Conservation (phyloP, 208 protist species). For the Jaenimonas drosophilae region DNA sequence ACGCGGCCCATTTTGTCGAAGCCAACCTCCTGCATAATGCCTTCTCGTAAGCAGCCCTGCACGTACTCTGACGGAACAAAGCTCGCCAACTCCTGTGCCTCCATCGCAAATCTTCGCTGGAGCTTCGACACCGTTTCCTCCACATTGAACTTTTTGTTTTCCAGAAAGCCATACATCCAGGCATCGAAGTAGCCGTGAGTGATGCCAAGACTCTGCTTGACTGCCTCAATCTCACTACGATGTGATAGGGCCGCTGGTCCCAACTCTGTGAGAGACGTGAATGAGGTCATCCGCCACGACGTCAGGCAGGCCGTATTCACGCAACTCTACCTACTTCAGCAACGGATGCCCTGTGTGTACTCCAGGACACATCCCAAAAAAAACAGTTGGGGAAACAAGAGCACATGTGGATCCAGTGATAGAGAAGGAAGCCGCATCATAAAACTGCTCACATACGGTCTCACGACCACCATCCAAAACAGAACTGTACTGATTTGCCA, state of each 20-base stretch:
- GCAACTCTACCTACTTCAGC: no score
- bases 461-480: no score
- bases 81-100: conserved; percentile 32
- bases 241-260: conserved; percentile 38
- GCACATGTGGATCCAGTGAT: no score
- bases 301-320: no score
- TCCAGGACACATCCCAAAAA: no score
- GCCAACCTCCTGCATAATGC: conserved; percentile 70
- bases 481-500: no score
- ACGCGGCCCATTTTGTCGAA: conserved; percentile 55
- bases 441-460: no score
- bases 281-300: neutral
- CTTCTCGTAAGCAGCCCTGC: conserved; percentile 47
- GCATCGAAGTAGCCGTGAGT: conserved; percentile 64
- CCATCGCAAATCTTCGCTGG: conserved; percentile 46
- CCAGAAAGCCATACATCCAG: conserved; percentile 78
- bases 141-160: conserved; percentile 82
- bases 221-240: conserved; percentile 50
- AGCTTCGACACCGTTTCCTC: conserved; percentile 63
- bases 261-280: conserved; percentile 41
- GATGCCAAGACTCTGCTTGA: conserved; percentile 50
- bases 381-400: no score
- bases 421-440: no score
- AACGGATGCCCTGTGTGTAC: no score
- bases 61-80: conserved; percentile 65